Conservation (phyloP, 192 early-diverging fungal species). For the Fimicolochytrium jonesii region DNA sequence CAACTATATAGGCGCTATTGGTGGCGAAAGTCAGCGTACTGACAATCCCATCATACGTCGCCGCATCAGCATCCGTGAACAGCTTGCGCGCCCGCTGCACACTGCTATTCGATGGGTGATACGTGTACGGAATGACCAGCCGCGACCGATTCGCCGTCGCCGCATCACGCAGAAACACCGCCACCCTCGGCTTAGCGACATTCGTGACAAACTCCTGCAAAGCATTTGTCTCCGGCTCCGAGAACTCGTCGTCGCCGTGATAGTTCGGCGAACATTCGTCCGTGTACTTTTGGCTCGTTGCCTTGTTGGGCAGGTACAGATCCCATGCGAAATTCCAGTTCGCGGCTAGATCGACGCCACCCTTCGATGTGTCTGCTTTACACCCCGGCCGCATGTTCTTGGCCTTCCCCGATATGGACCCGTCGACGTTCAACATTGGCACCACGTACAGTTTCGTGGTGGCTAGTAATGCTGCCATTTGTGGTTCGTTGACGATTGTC, state of each 20-base stretch:
- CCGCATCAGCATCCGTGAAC: slow-evolving; percentile 1
- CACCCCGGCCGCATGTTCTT: slow-evolving; percentile 8
- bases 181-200: slow-evolving; percentile 4
- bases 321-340: slow-evolving; percentile 23
- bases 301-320: slow-evolving; percentile 12
- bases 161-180: slow-evolving; percentile 16
- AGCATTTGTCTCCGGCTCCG: slow-evolving; percentile 21
- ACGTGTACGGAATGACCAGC: slow-evolving; percentile 23
- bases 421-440: slow-evolving; percentile 17
- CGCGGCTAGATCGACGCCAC: slow-evolving; percentile 10
- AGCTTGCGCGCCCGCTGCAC: neutral
- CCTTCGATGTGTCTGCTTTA: neutral
- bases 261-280: slow-evolving; percentile 7
- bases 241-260: slow-evolving; percentile 19
- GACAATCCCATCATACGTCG: neutral
- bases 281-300: slow-evolving; percentile 6
- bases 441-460: slow-evolving; percentile 9
- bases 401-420: neutral
- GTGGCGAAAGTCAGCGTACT: neutral
- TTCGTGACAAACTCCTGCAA: slow-evolving; percentile 2
- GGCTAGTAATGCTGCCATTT: neutral
- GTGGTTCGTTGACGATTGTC: neutral
- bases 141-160: neutral
- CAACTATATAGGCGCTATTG: neutral
- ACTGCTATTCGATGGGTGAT: neutral